Conservation (phyloP, 2,329 filamentous ascomycete species). For the Phyllosticta citriasiana region DNA sequence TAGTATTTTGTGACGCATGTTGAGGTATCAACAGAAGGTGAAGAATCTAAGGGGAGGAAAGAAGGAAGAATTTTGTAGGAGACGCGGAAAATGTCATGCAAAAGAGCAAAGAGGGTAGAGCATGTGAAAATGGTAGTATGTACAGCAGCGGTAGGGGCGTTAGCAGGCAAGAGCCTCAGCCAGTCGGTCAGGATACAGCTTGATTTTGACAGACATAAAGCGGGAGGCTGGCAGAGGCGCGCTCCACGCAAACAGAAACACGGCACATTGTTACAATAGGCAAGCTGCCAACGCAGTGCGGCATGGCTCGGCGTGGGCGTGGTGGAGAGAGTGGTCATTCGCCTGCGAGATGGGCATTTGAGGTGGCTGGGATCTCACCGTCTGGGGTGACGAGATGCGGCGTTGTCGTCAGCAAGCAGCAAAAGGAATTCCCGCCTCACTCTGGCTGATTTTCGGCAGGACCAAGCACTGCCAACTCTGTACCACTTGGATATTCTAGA, state of each 20-base stretch:
- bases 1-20: background rate
- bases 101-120: background rate
- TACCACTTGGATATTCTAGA: background rate
- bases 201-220: slow-evolving; percentile 1
- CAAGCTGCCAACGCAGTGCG: no score
- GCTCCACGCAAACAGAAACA: background rate
- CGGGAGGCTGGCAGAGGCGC: slow-evolving; percentile 4
- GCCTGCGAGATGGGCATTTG: background rate
- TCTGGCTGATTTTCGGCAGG: background rate
- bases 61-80: background rate
- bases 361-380: background rate
- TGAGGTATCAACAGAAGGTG: background rate
- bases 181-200: background rate
- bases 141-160: slow-evolving; percentile 4
- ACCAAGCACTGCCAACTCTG: background rate
- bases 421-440: background rate
- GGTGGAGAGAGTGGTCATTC: background rate
- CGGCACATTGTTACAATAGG: no score
- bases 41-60: background rate
- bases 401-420: background rate
- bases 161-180: slow-evolving; percentile 1
- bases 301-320: background rate
- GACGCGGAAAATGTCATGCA: background rate
- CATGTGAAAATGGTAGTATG: background rate
- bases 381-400: background rate